phyloP scores from a whole-genome alignment of 352 stramenopile species.

The Phytophthora foliorum region DNA sequence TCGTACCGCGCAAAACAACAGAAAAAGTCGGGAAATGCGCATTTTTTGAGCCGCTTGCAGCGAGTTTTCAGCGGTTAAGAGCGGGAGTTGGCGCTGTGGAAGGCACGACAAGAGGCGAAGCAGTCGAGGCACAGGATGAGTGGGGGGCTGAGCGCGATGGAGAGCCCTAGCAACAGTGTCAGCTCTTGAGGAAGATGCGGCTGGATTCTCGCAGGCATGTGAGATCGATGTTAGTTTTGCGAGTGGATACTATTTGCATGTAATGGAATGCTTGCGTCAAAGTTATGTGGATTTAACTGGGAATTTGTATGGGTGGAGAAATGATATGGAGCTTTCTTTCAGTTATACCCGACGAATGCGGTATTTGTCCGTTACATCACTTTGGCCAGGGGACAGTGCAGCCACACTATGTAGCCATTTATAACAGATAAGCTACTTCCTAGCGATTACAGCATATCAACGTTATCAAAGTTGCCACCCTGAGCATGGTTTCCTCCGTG shows the following conservation, averaged over 20 bases:
- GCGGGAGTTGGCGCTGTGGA: conserved; percentile 6
- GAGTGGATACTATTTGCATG: conserved; percentile 29
- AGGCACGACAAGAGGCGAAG: conserved; percentile 12
- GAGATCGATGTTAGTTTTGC: not conserved
- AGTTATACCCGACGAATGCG: not conserved
- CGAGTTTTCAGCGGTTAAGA: conserved; percentile 13
- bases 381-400: conserved; percentile 2
- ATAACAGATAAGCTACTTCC: no score
- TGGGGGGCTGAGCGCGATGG: conserved; percentile 39
- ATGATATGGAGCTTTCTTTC: conserved; percentile 21
- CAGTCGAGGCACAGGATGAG: conserved; percentile 36
- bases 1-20: conserved; percentile 13
- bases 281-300: not conserved
- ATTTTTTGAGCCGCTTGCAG: conserved; percentile 18
- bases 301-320: not conserved
- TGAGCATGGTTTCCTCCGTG: no score
- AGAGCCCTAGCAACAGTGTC: conserved; percentile 33
- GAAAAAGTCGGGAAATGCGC: conserved; percentile 15
- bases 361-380: conserved; percentile 6
- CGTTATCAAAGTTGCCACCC: no score
- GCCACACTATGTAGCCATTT: no score
- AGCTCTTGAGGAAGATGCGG: conserved; percentile 28
- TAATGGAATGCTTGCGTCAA: conserved; percentile 15
- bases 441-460: no score
- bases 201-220: conserved; percentile 23